Conservation (phyloP, 2,329 filamentous ascomycete species). For the Fusarium denticulatum region DNA sequence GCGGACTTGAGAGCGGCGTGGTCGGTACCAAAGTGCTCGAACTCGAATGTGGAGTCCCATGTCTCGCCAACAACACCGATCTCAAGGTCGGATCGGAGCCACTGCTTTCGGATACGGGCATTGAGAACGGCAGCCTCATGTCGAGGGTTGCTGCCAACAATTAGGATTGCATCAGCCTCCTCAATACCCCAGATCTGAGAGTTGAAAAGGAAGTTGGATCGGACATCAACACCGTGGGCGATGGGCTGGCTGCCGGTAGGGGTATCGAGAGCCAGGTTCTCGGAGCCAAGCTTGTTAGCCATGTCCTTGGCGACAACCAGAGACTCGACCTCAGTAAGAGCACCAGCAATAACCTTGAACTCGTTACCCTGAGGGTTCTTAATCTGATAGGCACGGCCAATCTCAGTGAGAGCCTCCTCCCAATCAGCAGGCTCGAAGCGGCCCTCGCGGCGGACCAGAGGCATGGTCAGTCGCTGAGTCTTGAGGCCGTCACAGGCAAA, state of each 20-base stretch:
- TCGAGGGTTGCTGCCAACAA: constrained; percentile 94
- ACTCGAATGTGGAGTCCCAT: constrained; percentile 95
- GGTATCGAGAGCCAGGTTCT: constrained; percentile 94
- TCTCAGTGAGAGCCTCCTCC: constrained; percentile 93
- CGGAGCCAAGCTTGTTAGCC: constrained; percentile 94
- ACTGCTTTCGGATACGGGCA: constrained; percentile 96
- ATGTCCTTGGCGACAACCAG: constrained; percentile 97
- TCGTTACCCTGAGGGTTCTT: constrained; percentile 89
- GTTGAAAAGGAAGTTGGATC: constrained; percentile 97
- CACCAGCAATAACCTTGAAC: constrained; percentile 94
- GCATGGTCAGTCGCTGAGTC: constrained; percentile 94
- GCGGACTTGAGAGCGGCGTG: constrained; percentile 84
- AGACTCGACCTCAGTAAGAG: constrained; percentile 90
- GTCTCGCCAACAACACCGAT: constrained; percentile 90
- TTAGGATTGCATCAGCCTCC: constrained; percentile 89
- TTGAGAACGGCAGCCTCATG: constrained; percentile 96
- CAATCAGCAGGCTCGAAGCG: constrained; percentile 93
- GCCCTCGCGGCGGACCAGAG: constrained; percentile 85
- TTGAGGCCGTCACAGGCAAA: constrained; percentile 97
- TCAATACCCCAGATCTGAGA: constrained; percentile 93
- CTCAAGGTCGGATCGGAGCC: constrained; percentile 93
- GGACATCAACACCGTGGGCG: constrained; percentile 91
- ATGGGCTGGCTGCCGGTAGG: constrained; percentile 84
- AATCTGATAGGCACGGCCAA: constrained; percentile 81
- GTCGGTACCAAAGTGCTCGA: constrained; percentile 87